Conservation (phyloP, 495 filamentous ascomycete species). For the Lasiosphaeria miniovina region DNA sequence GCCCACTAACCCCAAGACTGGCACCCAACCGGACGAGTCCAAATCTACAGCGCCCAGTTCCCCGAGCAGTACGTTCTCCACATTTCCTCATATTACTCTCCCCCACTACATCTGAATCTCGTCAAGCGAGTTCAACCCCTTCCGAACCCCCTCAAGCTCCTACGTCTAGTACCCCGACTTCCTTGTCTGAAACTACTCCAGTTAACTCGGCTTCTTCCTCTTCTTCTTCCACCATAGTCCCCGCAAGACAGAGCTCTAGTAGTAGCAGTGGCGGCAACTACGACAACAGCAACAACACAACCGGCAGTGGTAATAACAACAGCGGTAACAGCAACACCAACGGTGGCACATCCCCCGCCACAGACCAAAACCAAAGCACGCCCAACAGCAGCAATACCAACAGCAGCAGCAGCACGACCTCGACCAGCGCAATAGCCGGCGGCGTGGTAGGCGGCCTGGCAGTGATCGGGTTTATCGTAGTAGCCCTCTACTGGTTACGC, state of each 20-base stretch:
- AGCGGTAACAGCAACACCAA: not conserved
- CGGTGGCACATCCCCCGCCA: not conserved
- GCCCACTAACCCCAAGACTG: not conserved
- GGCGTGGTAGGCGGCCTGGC: slow-evolving; percentile 11
- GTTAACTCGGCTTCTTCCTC: not conserved
- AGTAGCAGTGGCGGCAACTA: not conserved
- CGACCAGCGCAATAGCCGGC: slow-evolving; percentile 7
- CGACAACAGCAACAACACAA: not conserved
- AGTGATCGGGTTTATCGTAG: slow-evolving; percentile 2
- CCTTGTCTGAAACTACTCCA: not conserved
- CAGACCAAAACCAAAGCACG: not conserved
- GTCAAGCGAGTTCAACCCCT: not conserved
- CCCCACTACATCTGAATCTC: not conserved
- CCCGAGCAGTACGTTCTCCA: not conserved
- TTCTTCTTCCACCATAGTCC: not conserved
- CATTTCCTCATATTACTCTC: not conserved
- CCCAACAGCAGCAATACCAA: not conserved
- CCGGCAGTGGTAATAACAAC: not conserved
- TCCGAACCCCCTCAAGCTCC: not conserved
- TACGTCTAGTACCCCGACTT: not conserved
- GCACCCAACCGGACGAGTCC: not conserved
- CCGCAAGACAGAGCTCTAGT: not conserved
- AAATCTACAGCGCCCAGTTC: not conserved
- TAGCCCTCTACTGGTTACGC: slow-evolving; percentile 1
- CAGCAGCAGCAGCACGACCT: not conserved